Conservation (phyloP, 2,329 filamentous ascomycete genomes). For the Trichophyton verrucosum region DNA sequence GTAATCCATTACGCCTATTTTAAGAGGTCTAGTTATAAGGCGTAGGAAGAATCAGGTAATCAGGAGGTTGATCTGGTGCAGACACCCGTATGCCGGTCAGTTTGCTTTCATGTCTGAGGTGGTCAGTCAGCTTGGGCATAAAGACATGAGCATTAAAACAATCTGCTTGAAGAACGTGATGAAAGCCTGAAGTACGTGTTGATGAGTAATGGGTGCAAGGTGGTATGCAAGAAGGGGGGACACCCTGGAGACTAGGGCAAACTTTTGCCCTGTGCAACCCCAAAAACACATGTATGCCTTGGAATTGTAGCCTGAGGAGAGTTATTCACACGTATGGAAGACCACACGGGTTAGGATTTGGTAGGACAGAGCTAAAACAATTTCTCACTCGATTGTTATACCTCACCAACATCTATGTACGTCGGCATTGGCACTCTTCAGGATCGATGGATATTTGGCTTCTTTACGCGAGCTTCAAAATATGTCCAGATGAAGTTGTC, state of each 20-base stretch:
- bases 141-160: not conserved
- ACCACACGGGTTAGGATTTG: not conserved
- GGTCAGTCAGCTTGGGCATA: not conserved
- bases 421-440: not conserved
- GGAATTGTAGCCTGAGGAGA: not conserved
- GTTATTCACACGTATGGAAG: not conserved
- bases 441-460: not conserved
- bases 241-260: not conserved
- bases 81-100: not conserved
- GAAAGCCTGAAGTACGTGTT: not conserved
- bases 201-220: not conserved
- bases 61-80: not conserved
- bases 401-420: not conserved
- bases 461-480: slow-evolving; percentile 13
- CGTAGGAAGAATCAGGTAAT: not conserved
- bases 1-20: not conserved
- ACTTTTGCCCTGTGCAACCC: not conserved
- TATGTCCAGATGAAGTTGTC: slow-evolving; percentile 28
- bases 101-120: not conserved
- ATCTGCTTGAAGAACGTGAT: not conserved
- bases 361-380: not conserved
- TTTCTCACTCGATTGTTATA: not conserved
- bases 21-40: not conserved
- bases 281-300: not conserved
- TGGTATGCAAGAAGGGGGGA: not conserved